Base-by-base conservation (phyloP, 495 filamentous ascomycete genomes). In the Coniosporium apollinis region DNA sequence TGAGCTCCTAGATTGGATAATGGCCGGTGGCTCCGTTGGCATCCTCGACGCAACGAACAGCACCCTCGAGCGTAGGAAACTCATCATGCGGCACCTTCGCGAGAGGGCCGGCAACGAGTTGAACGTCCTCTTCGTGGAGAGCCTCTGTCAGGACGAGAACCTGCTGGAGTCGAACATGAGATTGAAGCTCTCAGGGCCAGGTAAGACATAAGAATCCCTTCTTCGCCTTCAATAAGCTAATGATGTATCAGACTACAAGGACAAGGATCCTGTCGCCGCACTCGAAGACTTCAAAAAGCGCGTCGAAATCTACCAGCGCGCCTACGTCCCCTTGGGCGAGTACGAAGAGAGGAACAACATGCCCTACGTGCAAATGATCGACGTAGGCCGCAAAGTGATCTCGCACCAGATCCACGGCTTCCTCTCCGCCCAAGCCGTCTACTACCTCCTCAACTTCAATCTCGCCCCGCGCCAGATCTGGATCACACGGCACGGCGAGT, bases 31-130 rank as follows among this genome's bases (percentile, higher is more conserved):
- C 28, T 84, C 83, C 33, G 78, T 97, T n/a, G 89, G 89, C n/a
- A 94, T 96, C 41, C 70, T 94, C 13, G 87, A 96, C 61, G 87
- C 87, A 6, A 97, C 89, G 2, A 97, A 97, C 59, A 94, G 85
- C 58, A 97, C 87, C 0, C 65, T 87, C 34, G 67, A 81, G 37
- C 76, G 89, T 15, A 67, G 89, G 30, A 77, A 91, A 54, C 68
- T 76, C 1, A 66, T 97, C 17, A 79, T 93, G 39, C 70, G 86
- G 24, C 74, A 75, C 39, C 81, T 97, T 48, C 77, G 82, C 35
- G 60, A 75, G 31, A 70, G 79, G 31, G 87, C 89, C 42, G 87
- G 89, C 4, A 78, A 78, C 28, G 73, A 82, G 33, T 62, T 97
- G 19, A 84, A 84, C 18, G 81, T 97, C 15, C 56, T 97, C 14